Base-by-base conservation (phyloP, 2,329 filamentous ascomycete genomes). In the Diplocarpon rosae region DNA sequence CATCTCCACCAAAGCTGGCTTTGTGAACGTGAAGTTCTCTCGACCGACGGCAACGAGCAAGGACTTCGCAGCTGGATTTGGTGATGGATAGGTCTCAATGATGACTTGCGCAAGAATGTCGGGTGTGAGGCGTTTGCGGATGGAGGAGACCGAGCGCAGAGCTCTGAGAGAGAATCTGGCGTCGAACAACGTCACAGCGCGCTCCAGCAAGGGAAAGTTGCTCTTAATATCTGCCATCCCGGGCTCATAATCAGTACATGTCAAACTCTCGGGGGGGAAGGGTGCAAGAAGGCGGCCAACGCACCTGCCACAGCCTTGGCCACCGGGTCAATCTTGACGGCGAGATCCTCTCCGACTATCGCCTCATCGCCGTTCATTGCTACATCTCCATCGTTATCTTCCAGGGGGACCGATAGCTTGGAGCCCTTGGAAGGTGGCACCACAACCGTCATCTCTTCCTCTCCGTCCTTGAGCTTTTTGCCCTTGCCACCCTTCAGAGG, bases 121-220 rank as follows among this genome's bases (percentile, higher is more conserved):
- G 47, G 85, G 76, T 12, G 82, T 85, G 56, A 95, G 75, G 55
- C 86, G 80, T 73, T 96, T 96, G 64, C 92, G 87, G 64, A 96
- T 81, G 44, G 88, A 89, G 33, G 92, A 95, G 69, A 96, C 94
- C 57, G 89, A 94, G 59, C 92, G 84, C 52, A 98, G 77, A 50
- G 92, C 92, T 62, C 92, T 80, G 52, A 98, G 83, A 46, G 90
- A 87, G 69, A 95, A 98, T 70, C 92, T 82, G 48, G 89, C 80
- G 68, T 98, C 92, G 65, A 96, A 98, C 58, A 93, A 79, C 53
- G 81, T 75, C 53, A 98, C 90, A 54, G 89, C 92, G 60, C 88
- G 84, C 61, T 95, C 89, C 61, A 98, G 76, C 53, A 98, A 76
- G 42, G 79, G 78, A 63, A 95, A 95, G 69, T 93, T 95, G 73